Percentiles rank a stretch among this genome's conserved stretches.
phyloP scores from a whole-genome alignment of 2,329 filamentous ascomycete species.

The Cercospora canescens region DNA sequence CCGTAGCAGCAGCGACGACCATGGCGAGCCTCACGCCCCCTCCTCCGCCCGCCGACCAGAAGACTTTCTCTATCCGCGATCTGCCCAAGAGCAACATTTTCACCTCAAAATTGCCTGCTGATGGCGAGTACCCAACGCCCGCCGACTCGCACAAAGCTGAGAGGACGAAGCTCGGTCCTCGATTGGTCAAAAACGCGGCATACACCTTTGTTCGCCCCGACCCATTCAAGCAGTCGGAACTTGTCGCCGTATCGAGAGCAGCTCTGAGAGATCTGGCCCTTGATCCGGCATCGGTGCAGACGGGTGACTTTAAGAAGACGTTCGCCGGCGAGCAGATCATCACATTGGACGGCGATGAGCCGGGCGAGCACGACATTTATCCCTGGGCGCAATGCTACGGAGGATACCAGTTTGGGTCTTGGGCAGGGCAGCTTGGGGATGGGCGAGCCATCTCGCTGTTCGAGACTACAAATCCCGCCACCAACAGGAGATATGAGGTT shows the following conservation, averaged over 20 bases:
- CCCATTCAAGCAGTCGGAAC: constrained; percentile 67
- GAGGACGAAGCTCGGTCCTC: constrained; percentile 72
- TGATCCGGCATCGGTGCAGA: constrained; percentile 64
- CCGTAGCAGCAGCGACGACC: constrained; percentile 40
- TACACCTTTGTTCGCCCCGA: constrained; percentile 92
- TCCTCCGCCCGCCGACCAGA: constrained; percentile 28
- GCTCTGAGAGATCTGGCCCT: constrained; percentile 84
- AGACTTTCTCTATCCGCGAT: constrained; percentile 45
- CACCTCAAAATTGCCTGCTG: constrained; percentile 69
- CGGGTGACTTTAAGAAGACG: constrained; percentile 72
- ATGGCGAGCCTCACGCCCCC: constrained; percentile 46
- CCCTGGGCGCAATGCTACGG: constrained; percentile 99
- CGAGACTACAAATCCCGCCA: constrained; percentile 75
- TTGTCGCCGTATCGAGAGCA: constrained; percentile 76
- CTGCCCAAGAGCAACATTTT: constrained; percentile 67
- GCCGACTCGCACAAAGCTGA: constrained; percentile 78
- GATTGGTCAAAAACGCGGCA: constrained; percentile 78
- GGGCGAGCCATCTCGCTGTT: constrained; percentile 93
- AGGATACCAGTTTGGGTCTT: constrained; percentile 70
- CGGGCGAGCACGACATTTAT: constrained; percentile 73
- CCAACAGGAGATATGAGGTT: constrained; percentile 77
- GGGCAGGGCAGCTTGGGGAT: constrained; percentile 95
- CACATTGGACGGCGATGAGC: constrained; percentile 64
- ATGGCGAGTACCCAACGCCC: constrained; percentile 77
- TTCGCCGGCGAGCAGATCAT: constrained; percentile 81